Evolutionary conservation across 176 grass and related monocot species (phyloP).

Genomic region (Oryza nivara): DNA sequence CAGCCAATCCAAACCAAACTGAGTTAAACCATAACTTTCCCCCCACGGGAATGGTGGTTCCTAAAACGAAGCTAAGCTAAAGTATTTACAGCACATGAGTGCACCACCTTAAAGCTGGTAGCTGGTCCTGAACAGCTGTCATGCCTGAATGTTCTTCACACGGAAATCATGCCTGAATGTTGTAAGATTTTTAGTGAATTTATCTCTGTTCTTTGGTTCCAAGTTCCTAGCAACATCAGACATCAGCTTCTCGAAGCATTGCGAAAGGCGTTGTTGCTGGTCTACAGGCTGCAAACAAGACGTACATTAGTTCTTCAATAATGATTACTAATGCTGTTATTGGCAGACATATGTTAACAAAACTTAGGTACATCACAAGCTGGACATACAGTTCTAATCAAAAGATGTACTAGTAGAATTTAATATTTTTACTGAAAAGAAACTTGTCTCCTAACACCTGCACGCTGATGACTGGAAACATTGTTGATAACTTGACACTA

Average conservation of each 20-base stretch:
- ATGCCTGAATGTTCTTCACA: constrained; percentile 76
- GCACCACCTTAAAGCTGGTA: constrained; percentile 38
- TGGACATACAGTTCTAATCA: background rate
- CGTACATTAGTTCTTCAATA: constrained; percentile 20
- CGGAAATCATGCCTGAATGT: constrained; percentile 91
- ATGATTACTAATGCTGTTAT: constrained; percentile 23
- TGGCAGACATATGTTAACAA: background rate
- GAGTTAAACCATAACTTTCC: constrained; percentile 1
- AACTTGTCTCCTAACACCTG: background rate
- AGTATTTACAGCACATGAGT: constrained; percentile 59
- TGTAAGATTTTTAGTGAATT: constrained; percentile 98
- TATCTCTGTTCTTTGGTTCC: constrained; percentile 97
- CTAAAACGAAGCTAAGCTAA: constrained; percentile 37
- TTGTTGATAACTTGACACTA: background rate
- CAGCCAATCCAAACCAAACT: constrained; percentile 40
- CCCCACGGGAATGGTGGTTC: constrained; percentile 26
- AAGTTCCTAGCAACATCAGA: constrained; percentile 85
- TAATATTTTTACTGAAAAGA: constrained; percentile 9
- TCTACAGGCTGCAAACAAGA: constrained; percentile 70
- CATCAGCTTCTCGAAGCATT: constrained; percentile 97
- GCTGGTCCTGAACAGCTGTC: constrained; percentile 29
- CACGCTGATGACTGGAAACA: background rate
- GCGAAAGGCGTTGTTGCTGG: constrained; percentile 83
- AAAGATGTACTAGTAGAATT: background rate
- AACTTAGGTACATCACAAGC: constrained; percentile 13